Conservation (phyloP, 768 basidiomycete species). For the Saitozyma podzolica region DNA sequence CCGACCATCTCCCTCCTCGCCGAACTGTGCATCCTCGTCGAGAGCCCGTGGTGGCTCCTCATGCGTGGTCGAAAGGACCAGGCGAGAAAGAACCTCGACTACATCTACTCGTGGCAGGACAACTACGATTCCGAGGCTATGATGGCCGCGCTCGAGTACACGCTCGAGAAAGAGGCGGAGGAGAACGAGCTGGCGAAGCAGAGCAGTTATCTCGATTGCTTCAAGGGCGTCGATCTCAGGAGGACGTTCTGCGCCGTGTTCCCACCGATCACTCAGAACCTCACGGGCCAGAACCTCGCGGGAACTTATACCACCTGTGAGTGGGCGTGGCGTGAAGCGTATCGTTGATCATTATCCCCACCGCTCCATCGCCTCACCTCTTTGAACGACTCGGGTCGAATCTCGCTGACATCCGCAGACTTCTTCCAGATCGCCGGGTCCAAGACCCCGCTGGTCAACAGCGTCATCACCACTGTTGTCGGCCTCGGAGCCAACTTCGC, state of each 20-base stretch:
- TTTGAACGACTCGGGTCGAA: too few species aligned
- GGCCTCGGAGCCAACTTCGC: too few species aligned
- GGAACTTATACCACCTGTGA: too few species aligned
- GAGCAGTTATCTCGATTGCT: conserved; percentile 38
- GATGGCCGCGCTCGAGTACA: too few species aligned
- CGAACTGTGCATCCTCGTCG: neutral
- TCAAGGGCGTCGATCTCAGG: conserved; percentile 38
- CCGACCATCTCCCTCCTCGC: neutral
- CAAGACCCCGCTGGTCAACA: conserved; percentile 3
- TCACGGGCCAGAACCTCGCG: too few species aligned
- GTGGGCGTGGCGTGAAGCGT: too few species aligned
- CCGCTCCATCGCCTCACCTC: too few species aligned
- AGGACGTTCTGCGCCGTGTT: conserved; percentile 10
- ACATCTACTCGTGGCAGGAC: neutral
- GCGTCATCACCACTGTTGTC: too few species aligned
- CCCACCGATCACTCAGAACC: too few species aligned
- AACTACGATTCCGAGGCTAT: neutral
- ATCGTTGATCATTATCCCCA: too few species aligned
- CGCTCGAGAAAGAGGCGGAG: conserved; percentile 19
- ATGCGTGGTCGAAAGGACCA: neutral
- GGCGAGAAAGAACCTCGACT: neutral
- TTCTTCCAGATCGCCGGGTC: conserved; percentile 16
- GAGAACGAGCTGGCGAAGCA: conserved; percentile 17
- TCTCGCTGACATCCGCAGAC: neutral
- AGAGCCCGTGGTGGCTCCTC: neutral